Evolutionary conservation across 257 asterid genomes (phyloP).

Genomic region (Misopates orontium): DNA sequence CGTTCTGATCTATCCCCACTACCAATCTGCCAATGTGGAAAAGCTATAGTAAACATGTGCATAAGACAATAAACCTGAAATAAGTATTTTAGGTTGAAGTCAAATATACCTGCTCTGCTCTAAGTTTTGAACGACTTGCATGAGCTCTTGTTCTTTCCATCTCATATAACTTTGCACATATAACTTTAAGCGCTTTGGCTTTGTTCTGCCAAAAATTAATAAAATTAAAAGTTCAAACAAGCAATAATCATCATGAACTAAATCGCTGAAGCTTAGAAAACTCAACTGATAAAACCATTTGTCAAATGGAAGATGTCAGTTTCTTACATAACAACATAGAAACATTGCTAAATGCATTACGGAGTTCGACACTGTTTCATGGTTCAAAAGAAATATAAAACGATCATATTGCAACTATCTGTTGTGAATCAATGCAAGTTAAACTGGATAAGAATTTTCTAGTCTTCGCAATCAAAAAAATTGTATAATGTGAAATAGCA

Average conservation of each 20-base stretch:
- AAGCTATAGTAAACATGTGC: slow-evolving; percentile 6
- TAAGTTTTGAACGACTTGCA: slow-evolving; percentile 74
- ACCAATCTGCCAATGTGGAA: slow-evolving; percentile 65
- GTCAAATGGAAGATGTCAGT: too few species aligned
- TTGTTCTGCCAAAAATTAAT: slow-evolving; percentile 58
- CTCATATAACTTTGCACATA: slow-evolving; percentile 88
- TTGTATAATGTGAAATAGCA: neutral
- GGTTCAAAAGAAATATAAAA: neutral
- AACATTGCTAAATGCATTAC: slow-evolving; percentile 6
- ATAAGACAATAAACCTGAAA: neutral
- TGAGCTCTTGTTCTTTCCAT: slow-evolving; percentile 64
- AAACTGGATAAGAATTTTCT: neutral
- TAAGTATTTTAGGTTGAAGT: slow-evolving; percentile 12
- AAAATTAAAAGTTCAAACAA: slow-evolving; percentile 4
- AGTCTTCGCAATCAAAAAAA: neutral
- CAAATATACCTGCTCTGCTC: slow-evolving; percentile 68
- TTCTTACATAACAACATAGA: neutral
- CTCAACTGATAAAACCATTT: neutral
- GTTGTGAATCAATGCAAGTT: neutral
- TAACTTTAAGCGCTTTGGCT: slow-evolving; percentile 80
- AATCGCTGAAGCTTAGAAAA: neutral
- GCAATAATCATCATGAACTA: slow-evolving; percentile 22
- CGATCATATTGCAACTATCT: neutral
- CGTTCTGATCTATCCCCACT: slow-evolving; percentile 99
- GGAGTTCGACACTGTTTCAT: slow-evolving; percentile 15